phyloP scores from a whole-genome alignment of 352 stramenopile species.

The Thraustotheca clavata region DNA sequence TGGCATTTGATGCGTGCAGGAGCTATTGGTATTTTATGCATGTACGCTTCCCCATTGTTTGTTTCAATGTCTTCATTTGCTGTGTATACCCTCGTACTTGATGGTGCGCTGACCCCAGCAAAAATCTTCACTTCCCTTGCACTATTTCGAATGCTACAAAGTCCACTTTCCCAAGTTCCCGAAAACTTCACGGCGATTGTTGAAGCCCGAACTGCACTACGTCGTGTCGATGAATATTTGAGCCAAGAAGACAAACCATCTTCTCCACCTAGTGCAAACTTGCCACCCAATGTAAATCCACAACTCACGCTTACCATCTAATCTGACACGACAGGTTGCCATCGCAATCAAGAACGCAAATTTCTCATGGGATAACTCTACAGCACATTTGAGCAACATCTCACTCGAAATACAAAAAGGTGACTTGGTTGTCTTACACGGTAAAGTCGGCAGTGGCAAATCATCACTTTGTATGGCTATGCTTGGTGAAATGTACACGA shows the following conservation, averaged over 20 bases:
- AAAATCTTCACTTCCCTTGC: slow-evolving; percentile 60
- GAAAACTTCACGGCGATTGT: slow-evolving; percentile 31
- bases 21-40: slow-evolving; percentile 19
- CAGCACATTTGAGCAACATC: not conserved
- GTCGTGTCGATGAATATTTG: slow-evolving; percentile 35
- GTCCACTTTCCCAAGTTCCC: slow-evolving; percentile 32
- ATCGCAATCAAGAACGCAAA: not conserved
- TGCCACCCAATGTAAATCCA: not conserved
- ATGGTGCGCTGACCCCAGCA: slow-evolving; percentile 32
- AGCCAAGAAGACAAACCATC: not conserved
- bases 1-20: not conserved
- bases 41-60: slow-evolving; percentile 37
- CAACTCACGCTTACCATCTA: not conserved
- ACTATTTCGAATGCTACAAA: slow-evolving; percentile 41
- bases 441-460: slow-evolving; percentile 47
- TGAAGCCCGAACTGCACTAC: slow-evolving; percentile 33
- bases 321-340: not conserved
- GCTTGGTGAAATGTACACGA: slow-evolving; percentile 36
- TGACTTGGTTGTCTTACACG: slow-evolving; percentile 46
- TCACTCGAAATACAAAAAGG: slow-evolving; percentile 29
- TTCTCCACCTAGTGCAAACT: not conserved
- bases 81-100: slow-evolving; percentile 34
- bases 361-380: not conserved
- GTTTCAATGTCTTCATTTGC: slow-evolving; percentile 45
- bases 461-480: slow-evolving; percentile 46